These are phyloP conservation scores for Nannizzia gypsea DNA, from an alignment of 2,329 filamentous ascomycete species.

Conservation along the genomic window DNA sequence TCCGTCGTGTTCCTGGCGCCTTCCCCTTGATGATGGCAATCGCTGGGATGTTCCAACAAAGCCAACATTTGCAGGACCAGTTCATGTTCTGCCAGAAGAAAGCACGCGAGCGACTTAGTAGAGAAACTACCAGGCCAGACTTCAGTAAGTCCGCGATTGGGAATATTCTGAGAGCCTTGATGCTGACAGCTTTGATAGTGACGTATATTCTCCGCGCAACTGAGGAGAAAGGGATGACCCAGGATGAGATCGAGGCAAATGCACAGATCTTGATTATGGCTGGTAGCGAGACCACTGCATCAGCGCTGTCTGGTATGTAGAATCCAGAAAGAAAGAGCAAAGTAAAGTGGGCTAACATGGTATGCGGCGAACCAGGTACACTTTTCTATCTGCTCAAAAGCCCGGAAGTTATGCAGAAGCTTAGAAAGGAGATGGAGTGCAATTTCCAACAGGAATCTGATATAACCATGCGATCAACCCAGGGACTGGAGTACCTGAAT, in stretches of 20 bases:
- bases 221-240: neutral
- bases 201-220: neutral
- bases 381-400: neutral
- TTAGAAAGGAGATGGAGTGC: neutral
- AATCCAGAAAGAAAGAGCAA: neutral
- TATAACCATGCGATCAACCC: neutral
- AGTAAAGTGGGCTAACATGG: neutral
- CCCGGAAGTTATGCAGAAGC: neutral
- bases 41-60: neutral
- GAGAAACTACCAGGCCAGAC: neutral
- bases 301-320: constrained; percentile 28
- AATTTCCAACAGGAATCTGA: neutral
- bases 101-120: neutral
- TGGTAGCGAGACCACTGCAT: constrained; percentile 36
- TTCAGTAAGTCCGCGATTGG: neutral
- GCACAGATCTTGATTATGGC: constrained; percentile 31
- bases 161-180: neutral
- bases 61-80: neutral
- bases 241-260: constrained; percentile 15
- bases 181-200: neutral
- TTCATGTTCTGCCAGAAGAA: neutral
- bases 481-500: neutral
- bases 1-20: neutral
- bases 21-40: neutral
- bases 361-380: neutral